Evolutionary conservation across 164 flowering plant species (phyloP).

Genomic region (Houttuynia cordata): DNA sequence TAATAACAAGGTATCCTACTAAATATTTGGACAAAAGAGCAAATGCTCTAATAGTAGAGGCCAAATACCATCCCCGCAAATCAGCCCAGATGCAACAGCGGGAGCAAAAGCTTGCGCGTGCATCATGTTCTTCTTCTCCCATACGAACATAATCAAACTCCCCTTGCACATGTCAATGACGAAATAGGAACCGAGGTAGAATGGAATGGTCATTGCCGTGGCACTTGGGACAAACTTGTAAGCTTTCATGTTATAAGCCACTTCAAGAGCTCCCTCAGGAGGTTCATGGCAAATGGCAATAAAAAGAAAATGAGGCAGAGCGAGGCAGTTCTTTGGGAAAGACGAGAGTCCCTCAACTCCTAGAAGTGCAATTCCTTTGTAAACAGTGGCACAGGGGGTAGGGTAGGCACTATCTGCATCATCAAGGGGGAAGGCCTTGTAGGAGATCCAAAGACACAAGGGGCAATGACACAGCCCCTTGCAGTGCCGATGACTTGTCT

Average conservation of each 20-base stretch:
- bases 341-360: conserved; percentile 20
- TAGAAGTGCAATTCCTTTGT: conserved; percentile 24
- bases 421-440: conserved; percentile 21
- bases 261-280: conserved; percentile 1
- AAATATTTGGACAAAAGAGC: too few species aligned
- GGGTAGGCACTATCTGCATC: conserved; percentile 10
- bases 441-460: conserved; percentile 25
- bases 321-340: conserved; percentile 24
- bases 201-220: conserved; percentile 33
- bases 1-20: too few species aligned
- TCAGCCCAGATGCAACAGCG: conserved; percentile 26
- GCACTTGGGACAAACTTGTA: conserved; percentile 19
- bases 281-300: conserved; percentile 6
- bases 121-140: conserved; percentile 16
- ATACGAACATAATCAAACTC: conserved; percentile 15
- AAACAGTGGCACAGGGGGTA: conserved; percentile 19
- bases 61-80: conserved; percentile 22
- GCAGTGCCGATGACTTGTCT: conserved; percentile 26
- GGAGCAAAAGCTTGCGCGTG: conserved; percentile 15
- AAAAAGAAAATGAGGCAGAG: conserved; percentile 7
- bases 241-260: not conserved
- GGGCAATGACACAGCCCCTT: conserved; percentile 21
- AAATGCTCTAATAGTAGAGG: conserved; percentile 5
- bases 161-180: conserved; percentile 29
- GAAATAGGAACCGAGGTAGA: conserved; percentile 22